Percentiles rank a stretch among this genome's conserved stretches.
These are phyloP conservation scores for Entoloma clypeatum DNA, from an alignment of 1,284 basidiomycete genomes.

Conservation along the genomic window DNA sequence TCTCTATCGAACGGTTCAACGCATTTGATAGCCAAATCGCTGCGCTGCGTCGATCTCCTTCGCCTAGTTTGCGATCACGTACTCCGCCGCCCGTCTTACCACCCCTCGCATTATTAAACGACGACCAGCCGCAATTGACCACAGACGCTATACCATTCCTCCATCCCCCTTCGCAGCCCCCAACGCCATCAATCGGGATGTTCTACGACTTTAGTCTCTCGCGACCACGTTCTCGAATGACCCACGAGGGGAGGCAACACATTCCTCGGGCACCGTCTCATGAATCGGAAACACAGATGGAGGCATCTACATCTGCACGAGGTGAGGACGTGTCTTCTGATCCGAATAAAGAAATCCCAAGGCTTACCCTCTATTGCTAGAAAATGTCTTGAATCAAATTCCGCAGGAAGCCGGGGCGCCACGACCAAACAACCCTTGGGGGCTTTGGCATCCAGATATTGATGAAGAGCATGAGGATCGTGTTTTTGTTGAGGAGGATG, in stretches of 20 bases:
- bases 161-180: conserved; percentile 15
- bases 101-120: conserved; percentile 26
- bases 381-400: conserved; percentile 3
- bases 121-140: conserved; percentile 13
- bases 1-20: conserved; percentile 49
- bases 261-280: conserved; percentile 11
- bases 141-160: conserved; percentile 19
- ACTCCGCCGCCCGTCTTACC: conserved; percentile 35
- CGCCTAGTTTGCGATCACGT: conserved; percentile 21
- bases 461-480: too few relatives aligned
- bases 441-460: too few relatives aligned
- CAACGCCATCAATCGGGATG: conserved; percentile 18
- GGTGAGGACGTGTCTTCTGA: too few relatives aligned
- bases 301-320: conserved; percentile 4
- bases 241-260: conserved; percentile 2
- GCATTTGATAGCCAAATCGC: conserved; percentile 50
- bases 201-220: conserved; percentile 13
- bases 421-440: too few relatives aligned
- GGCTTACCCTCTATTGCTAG: too few relatives aligned
- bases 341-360: too few relatives aligned
- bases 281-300: conserved; percentile 8
- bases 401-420: conserved; percentile 3
- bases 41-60: conserved; percentile 36
- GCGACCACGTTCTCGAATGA: too few relatives aligned
- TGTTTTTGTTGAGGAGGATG: neutral